These are phyloP conservation scores for Talaromyces wortmannii DNA, from an alignment of 495 filamentous ascomycete genomes.

Conservation along the genomic window DNA sequence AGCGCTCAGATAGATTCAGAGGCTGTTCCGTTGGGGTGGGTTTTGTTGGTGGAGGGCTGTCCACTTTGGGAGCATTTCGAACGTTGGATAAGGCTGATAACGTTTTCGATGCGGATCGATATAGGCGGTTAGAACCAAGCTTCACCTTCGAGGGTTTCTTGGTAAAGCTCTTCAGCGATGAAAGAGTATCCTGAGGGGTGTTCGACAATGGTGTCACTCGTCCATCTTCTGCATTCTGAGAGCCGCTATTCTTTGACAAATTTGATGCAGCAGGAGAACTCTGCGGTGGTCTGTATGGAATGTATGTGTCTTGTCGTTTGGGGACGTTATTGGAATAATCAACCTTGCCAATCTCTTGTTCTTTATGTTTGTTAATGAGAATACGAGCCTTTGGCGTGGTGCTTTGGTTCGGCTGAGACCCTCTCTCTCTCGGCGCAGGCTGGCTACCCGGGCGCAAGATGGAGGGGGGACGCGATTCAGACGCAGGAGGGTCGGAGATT, in stretches of 20 bases:
- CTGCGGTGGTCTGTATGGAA: not conserved
- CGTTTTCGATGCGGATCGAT: not conserved
- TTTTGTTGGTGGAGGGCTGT: not conserved
- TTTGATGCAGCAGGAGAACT: not conserved
- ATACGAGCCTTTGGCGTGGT: not conserved
- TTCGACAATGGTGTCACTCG: not conserved
- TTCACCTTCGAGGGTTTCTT: not conserved
- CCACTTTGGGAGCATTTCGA: not conserved
- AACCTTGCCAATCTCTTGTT: not conserved
- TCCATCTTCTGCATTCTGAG: not conserved
- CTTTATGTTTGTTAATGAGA: not conserved
- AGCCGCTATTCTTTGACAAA: not conserved
- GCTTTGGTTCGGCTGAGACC: not conserved
- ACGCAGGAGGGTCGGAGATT: not conserved
- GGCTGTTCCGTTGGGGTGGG: not conserved
- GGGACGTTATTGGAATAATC: not conserved
- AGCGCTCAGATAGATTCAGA: not conserved
- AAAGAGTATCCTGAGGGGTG: not conserved
- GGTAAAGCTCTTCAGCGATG: not conserved
- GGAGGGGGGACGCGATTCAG: not conserved
- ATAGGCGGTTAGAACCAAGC: not conserved
- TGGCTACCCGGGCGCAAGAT: not conserved
- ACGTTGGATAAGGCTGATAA: not conserved
- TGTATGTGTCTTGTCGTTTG: not conserved
- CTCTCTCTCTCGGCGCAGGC: not conserved